Conservation (phyloP, 2,329 filamentous ascomycete species). For the Verticillium klebahnii region DNA sequence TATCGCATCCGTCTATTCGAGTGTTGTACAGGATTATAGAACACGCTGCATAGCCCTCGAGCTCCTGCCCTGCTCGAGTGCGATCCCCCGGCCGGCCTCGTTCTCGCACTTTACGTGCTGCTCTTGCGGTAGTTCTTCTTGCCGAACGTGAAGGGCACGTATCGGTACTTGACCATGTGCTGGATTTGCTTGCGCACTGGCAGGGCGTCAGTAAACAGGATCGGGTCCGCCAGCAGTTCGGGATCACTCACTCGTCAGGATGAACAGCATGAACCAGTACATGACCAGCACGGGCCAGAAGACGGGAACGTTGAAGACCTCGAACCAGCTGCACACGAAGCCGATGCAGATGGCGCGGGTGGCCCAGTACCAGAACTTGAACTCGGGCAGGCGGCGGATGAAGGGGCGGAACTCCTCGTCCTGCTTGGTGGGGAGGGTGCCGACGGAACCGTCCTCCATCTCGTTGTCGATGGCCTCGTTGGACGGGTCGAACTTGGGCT, state of each 20-base stretch:
- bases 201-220: not conserved
- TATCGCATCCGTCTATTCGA: not conserved
- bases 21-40: not conserved
- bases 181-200: constrained; percentile 99
- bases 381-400: constrained; percentile 91
- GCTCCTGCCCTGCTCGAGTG: not conserved
- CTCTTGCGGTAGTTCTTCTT: constrained; percentile 76
- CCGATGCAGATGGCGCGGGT: constrained; percentile 80
- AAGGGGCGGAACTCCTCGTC: constrained; percentile 98
- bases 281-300: constrained; percentile 99
- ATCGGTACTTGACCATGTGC: constrained; percentile 99
- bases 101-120: constrained; percentile 33
- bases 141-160: constrained; percentile 88
- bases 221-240: not conserved
- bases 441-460: constrained; percentile 86
- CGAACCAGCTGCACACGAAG: constrained; percentile 88
- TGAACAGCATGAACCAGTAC: constrained; percentile 97
- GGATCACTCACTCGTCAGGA: constrained; percentile 78
- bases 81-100: not conserved
- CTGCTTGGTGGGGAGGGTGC: constrained; percentile 83
- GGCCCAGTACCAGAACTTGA: constrained; percentile 99
- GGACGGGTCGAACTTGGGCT: constrained; percentile 97
- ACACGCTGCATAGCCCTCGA: not conserved
- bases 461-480: constrained; percentile 87
- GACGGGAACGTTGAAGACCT: constrained; percentile 92